These are phyloP conservation scores for Berkeleyomyces rouxiae DNA, from an alignment of 2,329 filamentous ascomycete species.

Conservation along the genomic window DNA sequence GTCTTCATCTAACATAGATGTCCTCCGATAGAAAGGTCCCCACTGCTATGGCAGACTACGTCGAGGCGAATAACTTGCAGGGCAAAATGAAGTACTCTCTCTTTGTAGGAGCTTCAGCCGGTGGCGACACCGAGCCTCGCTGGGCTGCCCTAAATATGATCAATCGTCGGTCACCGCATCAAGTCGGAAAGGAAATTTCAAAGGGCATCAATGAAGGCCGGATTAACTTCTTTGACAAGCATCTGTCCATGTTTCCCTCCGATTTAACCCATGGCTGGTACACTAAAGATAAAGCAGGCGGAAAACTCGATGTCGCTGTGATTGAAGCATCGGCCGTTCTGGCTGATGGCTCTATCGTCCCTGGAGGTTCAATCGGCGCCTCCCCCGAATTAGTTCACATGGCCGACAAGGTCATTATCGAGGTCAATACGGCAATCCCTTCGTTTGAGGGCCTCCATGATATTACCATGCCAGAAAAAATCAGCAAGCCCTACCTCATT, in stretches of 20 bases:
- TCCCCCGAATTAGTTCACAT: constrained; percentile 77
- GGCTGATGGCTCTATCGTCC: constrained; percentile 76
- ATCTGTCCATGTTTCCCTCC: constrained; percentile 79
- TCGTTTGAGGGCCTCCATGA: constrained; percentile 81
- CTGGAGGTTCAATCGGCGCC: constrained; percentile 70
- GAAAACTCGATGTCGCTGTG: constrained; percentile 65
- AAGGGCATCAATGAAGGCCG: constrained; percentile 79
- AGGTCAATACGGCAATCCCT: constrained; percentile 75
- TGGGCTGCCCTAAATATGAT: constrained; percentile 90
- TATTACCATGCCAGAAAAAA: constrained; percentile 75
- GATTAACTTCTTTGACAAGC: constrained; percentile 89
- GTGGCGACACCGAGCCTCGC: constrained; percentile 78
- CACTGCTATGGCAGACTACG: constrained; percentile 69
- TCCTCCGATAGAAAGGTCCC: constrained; percentile 31
- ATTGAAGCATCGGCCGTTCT: constrained; percentile 78
- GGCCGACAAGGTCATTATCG: constrained; percentile 84
- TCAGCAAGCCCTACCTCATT: constrained; percentile 70
- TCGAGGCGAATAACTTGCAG: constrained; percentile 72
- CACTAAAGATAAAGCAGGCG: constrained; percentile 59
- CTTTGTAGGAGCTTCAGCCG: constrained; percentile 80
- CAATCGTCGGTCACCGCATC: constrained; percentile 66
- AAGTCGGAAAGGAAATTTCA: constrained; percentile 78
- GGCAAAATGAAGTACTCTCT: constrained; percentile 73
- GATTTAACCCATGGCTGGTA: constrained; percentile 73
- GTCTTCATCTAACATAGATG: not conserved